Base-by-base conservation (phyloP, 345 rosid genomes). In the Gynandropsis gynandra region DNA sequence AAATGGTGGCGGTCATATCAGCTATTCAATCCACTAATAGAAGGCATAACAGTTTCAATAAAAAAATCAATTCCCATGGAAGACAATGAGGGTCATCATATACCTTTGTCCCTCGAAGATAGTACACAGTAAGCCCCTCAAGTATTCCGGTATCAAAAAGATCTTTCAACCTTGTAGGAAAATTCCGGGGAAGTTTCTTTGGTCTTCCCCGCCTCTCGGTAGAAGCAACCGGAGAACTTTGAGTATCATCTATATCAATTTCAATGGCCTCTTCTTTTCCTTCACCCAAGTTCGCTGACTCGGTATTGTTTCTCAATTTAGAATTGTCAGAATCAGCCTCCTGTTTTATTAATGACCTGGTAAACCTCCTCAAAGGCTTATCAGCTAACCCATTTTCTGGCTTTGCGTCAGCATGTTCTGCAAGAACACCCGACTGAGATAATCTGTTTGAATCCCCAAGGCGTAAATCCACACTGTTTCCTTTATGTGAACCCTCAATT, bases 71-170 rank as follows among this genome's bases (percentile, higher is more conserved):
- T 46, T 33, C 0, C 35, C 18, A 59, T 24, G 16, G 14, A 16
- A 12, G 35, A 15, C 10, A 19, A 14, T 39, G 15, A 18, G 39
- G 31, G 7, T 2, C 12, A 32, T 38, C 33, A 59, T 33, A 40
- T 77, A 90, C 98, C 98, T 73, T 87, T 10, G 68, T 50, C 34
- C 67, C 61, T 40, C 95, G 81, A 12, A 69, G n/a, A 64, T 90
- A 90, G 50, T 63, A 78, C 65, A 87, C 96, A 42, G 55, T 48
- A 35, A 63, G 16, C 42, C 84, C 98, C 63, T 90, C 98, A 8
- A 90, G 81, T 52, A 90, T 73, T 20, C 98, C 85, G 1, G 80
- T 69, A 54, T 74, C 81, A 6, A 90, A 72, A 62, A 90, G 70
- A 36, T 82, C 92, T 72, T 73, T 80, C 69, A 90, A 59, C 62